Evolutionary conservation across 176 grass and related monocot species (phyloP).

Genomic region (Musa beccarii): DNA sequence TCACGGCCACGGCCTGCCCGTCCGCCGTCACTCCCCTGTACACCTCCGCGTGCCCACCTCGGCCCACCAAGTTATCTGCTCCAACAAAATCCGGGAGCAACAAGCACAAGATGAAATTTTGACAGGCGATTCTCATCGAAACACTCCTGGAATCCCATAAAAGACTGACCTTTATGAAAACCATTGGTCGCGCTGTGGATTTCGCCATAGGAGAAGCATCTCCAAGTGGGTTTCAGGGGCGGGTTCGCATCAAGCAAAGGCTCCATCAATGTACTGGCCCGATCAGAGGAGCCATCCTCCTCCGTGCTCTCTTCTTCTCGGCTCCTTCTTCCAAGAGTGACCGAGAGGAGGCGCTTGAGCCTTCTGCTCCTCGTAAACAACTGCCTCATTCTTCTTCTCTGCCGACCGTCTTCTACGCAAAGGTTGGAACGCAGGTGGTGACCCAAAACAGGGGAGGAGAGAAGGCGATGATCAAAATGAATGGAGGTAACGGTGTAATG

Average conservation of each 20-base stretch:
- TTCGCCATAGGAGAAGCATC: conserved; percentile 22
- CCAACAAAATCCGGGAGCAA: background rate
- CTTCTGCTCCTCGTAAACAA: conserved; percentile 1
- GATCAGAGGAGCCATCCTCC: background rate
- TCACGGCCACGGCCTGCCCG: conserved; percentile 17
- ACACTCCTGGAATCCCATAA: background rate
- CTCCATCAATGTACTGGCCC: background rate
- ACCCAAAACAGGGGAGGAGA: too few relatives aligned
- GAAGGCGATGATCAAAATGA: too few relatives aligned
- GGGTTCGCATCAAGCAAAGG: background rate
- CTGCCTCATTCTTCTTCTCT: conserved; percentile 5
- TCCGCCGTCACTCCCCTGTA: conserved; percentile 15
- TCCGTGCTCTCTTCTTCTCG: background rate
- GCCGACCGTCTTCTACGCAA: background rate
- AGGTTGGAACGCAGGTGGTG: background rate
- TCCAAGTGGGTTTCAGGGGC: conserved; percentile 10
- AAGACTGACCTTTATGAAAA: conserved; percentile 14
- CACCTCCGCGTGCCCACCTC: conserved; percentile 20
- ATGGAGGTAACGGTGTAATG: background rate
- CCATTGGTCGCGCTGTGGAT: conserved; percentile 13
- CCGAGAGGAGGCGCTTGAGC: conserved; percentile 11
- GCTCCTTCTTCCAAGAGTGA: conserved; percentile 1
- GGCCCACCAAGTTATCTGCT: conserved; percentile 18
- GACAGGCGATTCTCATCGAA: background rate
- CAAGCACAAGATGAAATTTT: conserved; percentile 2